These are phyloP conservation scores for Pythium plurisporium DNA, from an alignment of 352 stramenopile species.

Conservation along the genomic window DNA sequence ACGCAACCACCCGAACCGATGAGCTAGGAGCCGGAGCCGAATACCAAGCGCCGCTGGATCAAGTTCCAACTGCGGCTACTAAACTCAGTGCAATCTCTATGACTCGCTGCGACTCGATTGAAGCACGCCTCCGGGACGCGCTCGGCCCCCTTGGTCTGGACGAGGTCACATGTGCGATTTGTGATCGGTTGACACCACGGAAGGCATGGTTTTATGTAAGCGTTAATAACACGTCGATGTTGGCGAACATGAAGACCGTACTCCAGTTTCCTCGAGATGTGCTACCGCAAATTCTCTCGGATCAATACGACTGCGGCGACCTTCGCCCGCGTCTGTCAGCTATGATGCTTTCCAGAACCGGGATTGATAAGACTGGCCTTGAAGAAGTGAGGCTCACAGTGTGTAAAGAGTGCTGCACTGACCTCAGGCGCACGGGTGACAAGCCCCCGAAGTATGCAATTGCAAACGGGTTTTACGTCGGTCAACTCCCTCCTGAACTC, in stretches of 20 bases:
- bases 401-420: not conserved
- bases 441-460: conserved; percentile 21
- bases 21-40: not conserved
- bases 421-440: not conserved
- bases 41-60: not conserved
- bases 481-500: conserved; percentile 1
- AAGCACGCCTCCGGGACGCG: not conserved
- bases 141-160: not conserved
- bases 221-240: not conserved
- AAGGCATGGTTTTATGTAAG: not conserved
- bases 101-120: not conserved
- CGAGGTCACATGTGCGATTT: not conserved
- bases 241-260: not conserved
- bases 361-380: not conserved
- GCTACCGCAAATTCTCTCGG: not conserved
- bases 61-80: not conserved
- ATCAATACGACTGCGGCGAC: conserved; percentile 3
- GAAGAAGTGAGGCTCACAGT: not conserved
- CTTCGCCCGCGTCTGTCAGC: not conserved
- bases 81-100: not conserved
- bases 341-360: not conserved
- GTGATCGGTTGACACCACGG: not conserved
- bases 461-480: conserved; percentile 25
- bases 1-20: not conserved
- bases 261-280: not conserved